Percentiles rank a stretch among this genome's conserved stretches.
Conservation (phyloP, 768 basidiomycete species). For the Paxillus ammoniavirescens region DNA sequence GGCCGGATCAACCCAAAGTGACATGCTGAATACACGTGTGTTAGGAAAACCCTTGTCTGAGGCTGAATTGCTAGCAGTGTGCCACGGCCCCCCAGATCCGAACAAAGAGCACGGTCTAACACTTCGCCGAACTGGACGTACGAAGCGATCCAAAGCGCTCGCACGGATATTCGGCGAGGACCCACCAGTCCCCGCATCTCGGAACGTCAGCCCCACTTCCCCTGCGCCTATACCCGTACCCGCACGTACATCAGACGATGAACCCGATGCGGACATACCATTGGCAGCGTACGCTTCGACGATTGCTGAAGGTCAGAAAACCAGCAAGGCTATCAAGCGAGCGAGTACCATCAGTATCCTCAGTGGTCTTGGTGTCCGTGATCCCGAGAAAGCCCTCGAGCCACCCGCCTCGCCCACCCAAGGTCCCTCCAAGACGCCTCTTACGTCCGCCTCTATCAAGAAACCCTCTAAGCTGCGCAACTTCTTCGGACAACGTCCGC, state of each 20-base stretch:
- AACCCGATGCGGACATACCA: slow-evolving; percentile 34
- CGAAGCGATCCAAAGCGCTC: slow-evolving; percentile 42
- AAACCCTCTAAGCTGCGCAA: slow-evolving; percentile 78
- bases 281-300: slow-evolving; percentile 32
- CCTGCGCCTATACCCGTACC: slow-evolving; percentile 13
- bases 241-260: slow-evolving; percentile 29
- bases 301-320: slow-evolving; percentile 25
- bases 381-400: slow-evolving; percentile 67
- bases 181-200: slow-evolving; percentile 27
- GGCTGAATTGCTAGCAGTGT: slow-evolving; percentile 77
- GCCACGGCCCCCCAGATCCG: slow-evolving; percentile 76
- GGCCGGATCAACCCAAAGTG: neutral
- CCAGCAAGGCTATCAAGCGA: slow-evolving; percentile 53
- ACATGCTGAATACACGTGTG: neutral
- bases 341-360: slow-evolving; percentile 95
- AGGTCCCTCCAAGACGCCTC: slow-evolving; percentile 15
- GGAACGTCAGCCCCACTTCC: slow-evolving; percentile 37
- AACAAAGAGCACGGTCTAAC: slow-evolving; percentile 78
- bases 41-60: slow-evolving; percentile 78
- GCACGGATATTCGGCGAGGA: slow-evolving; percentile 49
- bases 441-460: slow-evolving; percentile 27
- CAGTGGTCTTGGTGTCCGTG: slow-evolving; percentile 87
- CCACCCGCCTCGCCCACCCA: slow-evolving; percentile 50
- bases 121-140: slow-evolving; percentile 54
- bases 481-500: slow-evolving; percentile 98